phyloP scores from a whole-genome alignment of 108 stramenopile genomes.

The Epipyxis sp. region DNA sequence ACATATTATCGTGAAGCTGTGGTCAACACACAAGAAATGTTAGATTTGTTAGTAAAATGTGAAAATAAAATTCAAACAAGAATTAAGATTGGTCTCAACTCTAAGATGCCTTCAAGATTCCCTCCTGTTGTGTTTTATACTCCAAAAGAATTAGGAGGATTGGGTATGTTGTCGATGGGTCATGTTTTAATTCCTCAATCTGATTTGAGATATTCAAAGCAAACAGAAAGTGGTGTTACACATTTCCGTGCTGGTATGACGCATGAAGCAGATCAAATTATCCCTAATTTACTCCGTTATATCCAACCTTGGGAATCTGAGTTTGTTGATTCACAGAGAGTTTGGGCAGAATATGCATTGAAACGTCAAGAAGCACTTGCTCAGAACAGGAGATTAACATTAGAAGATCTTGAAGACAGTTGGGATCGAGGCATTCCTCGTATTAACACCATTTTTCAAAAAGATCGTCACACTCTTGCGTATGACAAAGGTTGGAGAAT shows the following conservation, averaged over 20 bases:
- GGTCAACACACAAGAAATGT: constrained; percentile 93
- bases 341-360: constrained; percentile 98
- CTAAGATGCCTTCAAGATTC: constrained; percentile 90
- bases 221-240: constrained; percentile 94
- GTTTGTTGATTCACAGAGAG: constrained; percentile 96
- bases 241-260: constrained; percentile 96
- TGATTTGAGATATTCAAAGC: constrained; percentile 96
- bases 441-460: constrained; percentile 94
- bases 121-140: constrained; percentile 64
- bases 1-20: constrained; percentile 98
- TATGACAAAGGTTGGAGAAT: constrained; percentile 88
- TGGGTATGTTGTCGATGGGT: constrained; percentile 99
- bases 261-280: constrained; percentile 97
- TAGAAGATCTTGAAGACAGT: constrained; percentile 98
- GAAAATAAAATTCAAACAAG: constrained; percentile 99
- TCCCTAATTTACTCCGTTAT: constrained; percentile 97
- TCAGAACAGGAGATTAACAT: constrained; percentile 93
- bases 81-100: constrained; percentile 98
- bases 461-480: constrained; percentile 68
- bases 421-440: constrained; percentile 99
- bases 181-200: constrained; percentile 97
- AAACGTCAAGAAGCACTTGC: constrained; percentile 98
- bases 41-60: constrained; percentile 74
- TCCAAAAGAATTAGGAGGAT: constrained; percentile 96
- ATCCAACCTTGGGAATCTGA: constrained; percentile 98